Percentiles rank a stretch among this genome's conserved stretches.
Conservation (phyloP, 176 grass and related monocot species). For the Alloteropsis semialata region DNA sequence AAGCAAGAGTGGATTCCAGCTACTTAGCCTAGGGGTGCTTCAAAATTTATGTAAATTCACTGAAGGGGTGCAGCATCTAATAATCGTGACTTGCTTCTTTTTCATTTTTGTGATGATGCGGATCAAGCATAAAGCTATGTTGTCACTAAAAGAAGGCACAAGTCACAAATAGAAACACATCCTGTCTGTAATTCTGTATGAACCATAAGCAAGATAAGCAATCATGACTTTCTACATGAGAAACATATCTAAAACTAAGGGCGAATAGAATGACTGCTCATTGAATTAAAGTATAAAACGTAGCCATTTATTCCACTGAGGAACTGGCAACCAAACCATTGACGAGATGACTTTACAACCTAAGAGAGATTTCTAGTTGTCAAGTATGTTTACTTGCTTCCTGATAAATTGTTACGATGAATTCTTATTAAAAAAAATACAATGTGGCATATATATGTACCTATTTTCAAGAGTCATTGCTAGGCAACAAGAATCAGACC, state of each 20-base stretch:
- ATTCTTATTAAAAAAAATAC: background rate
- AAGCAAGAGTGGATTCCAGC: background rate
- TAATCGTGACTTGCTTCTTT: background rate
- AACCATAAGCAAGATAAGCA: slow-evolving; percentile 5
- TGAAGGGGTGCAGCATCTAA: background rate
- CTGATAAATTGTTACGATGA: background rate
- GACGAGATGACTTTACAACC: background rate
- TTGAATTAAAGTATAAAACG: background rate
- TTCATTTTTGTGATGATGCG: background rate
- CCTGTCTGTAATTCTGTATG: background rate
- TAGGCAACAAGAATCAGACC: background rate
- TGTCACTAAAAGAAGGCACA: no score
- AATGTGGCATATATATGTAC: background rate
- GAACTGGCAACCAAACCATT: background rate
- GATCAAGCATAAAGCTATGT: background rate
- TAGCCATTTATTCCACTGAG: background rate
- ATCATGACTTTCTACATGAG: background rate
- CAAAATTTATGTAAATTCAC: background rate
- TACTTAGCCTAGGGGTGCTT: background rate
- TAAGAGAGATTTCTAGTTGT: background rate
- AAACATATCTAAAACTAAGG: background rate
- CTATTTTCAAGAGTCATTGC: slow-evolving; percentile 8
- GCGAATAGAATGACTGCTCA: background rate
- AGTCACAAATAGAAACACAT: background rate
- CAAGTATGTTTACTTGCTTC: background rate